Conservation (phyloP, 495 filamentous ascomycete genomes). For the Penicillium pancosmium region DNA sequence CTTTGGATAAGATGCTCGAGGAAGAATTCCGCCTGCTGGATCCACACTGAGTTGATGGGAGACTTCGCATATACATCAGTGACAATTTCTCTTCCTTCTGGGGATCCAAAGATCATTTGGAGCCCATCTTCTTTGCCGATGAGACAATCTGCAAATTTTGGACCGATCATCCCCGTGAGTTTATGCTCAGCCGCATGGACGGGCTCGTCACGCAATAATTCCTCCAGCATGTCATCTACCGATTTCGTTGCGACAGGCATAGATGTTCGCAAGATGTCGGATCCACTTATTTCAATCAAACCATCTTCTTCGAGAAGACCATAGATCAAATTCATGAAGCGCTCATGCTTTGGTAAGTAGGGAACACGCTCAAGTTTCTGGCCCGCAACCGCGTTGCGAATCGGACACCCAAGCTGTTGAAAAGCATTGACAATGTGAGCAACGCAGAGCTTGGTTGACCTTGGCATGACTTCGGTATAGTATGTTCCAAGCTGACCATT, state of each 20-base stretch:
- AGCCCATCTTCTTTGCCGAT: conserved; percentile 48
- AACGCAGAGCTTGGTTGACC: conserved; percentile 32
- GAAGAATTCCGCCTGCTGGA: neutral
- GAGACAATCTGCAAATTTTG: conserved; percentile 32
- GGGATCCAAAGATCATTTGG: conserved; percentile 49
- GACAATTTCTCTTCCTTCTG: conserved; percentile 31
- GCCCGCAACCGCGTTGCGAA: conserved; percentile 34
- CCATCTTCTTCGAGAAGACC: conserved; percentile 43
- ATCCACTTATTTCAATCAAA: conserved; percentile 33
- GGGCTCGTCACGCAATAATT: conserved; percentile 39
- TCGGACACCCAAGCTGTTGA: conserved; percentile 39
- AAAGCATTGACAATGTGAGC: conserved; percentile 48
- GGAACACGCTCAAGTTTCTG: conserved; percentile 36
- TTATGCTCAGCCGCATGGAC: conserved; percentile 41
- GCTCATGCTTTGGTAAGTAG: conserved; percentile 35
- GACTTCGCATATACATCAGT: neutral
- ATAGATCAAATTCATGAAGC: conserved; percentile 44
- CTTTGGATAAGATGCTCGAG: neutral
- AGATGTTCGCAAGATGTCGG: conserved; percentile 40
- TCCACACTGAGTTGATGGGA: neutral
- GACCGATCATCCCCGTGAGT: conserved; percentile 30
- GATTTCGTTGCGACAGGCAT: conserved; percentile 34
- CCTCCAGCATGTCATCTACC: conserved; percentile 36
- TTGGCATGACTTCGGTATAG: neutral
- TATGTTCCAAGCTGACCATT: neutral